Evolutionary conservation across 805 yeast genomes (phyloP).

Genomic region (Ogataea henricii): DNA sequence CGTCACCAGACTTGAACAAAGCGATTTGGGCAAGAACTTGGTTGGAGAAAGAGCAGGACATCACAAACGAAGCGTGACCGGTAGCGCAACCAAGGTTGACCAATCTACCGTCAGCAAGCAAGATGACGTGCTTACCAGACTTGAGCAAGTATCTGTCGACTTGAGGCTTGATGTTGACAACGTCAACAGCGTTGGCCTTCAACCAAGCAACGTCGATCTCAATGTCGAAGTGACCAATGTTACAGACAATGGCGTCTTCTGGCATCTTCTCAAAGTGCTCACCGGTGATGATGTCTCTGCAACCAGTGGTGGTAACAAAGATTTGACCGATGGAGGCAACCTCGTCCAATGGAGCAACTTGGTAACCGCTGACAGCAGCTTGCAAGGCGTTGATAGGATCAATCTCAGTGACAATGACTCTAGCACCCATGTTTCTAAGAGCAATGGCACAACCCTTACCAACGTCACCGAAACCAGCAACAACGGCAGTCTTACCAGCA

Average conservation of each 20-base stretch:
- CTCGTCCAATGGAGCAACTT: conserved; percentile 92
- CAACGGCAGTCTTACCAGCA: conserved; percentile 98
- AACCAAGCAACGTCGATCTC: conserved; percentile 99
- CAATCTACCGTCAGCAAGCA: conserved; percentile 98
- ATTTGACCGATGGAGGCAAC: conserved; percentile 93
- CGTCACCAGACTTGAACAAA: conserved; percentile 85
- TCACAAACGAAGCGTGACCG: conserved; percentile 98
- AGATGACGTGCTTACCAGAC: conserved; percentile 89
- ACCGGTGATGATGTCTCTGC: conserved; percentile 95
- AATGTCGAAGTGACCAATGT: conserved; percentile 99
- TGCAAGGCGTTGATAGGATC: conserved; percentile 99
- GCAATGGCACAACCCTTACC: conserved; percentile 99
- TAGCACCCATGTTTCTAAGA: conserved; percentile 98
- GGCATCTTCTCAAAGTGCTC: conserved; percentile 91
- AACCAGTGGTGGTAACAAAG: conserved; percentile 98
- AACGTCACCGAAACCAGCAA: conserved; percentile 99
- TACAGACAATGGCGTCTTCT: conserved; percentile 98
- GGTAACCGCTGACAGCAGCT: conserved; percentile 99
- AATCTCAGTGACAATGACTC: conserved; percentile 94
- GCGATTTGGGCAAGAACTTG: conserved; percentile 99
- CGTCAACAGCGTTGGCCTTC: conserved; percentile 89
- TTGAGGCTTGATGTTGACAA: conserved; percentile 97
- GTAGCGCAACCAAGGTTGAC: conserved; percentile 99
- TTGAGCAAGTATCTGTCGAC: conserved; percentile 94
- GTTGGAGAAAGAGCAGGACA: conserved; percentile 99